Evolutionary conservation across 106 monocot genomes (phyloP).

Genomic region (Dendrobium nobile): DNA sequence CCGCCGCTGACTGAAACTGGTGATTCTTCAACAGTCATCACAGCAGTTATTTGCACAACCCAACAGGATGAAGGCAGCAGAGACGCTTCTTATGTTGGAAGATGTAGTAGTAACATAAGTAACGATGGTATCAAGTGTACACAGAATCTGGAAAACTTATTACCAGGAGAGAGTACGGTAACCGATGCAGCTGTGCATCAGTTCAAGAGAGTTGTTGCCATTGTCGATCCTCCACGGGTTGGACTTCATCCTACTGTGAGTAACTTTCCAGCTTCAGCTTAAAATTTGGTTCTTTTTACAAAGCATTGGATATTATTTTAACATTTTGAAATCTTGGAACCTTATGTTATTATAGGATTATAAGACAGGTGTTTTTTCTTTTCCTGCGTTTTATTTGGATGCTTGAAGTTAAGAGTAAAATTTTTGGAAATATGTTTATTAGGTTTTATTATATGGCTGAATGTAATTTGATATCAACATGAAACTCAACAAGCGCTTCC

Average conservation of each 20-base stretch:
- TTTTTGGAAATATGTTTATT: neutral
- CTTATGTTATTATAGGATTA: neutral
- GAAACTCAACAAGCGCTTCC: too few relatives aligned
- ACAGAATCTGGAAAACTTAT: neutral
- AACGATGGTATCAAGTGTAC: neutral
- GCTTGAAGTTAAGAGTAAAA: neutral
- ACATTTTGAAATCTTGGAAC: neutral
- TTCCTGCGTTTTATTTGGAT: neutral
- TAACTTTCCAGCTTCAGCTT: neutral
- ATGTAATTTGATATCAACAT: neutral
- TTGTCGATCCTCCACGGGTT: constrained; percentile 90
- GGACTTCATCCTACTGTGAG: constrained; percentile 89
- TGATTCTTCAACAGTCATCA: neutral
- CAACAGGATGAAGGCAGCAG: neutral
- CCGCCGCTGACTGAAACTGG: neutral
- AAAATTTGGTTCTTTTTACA: neutral
- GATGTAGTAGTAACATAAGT: neutral
- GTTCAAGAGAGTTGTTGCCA: constrained; percentile 82
- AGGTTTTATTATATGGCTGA: neutral
- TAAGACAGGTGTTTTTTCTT: neutral
- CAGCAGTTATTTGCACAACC: constrained; percentile 1
- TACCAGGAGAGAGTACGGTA: neutral
- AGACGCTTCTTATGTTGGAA: neutral
- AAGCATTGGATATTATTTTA: neutral
- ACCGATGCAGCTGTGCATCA: constrained; percentile 8